A percentile compares a stretch with the other conserved stretches of the same genome.
Evolutionary conservation across 2,329 filamentous ascomycete species (phyloP).

Genomic region (Epichloe sp.): DNA sequence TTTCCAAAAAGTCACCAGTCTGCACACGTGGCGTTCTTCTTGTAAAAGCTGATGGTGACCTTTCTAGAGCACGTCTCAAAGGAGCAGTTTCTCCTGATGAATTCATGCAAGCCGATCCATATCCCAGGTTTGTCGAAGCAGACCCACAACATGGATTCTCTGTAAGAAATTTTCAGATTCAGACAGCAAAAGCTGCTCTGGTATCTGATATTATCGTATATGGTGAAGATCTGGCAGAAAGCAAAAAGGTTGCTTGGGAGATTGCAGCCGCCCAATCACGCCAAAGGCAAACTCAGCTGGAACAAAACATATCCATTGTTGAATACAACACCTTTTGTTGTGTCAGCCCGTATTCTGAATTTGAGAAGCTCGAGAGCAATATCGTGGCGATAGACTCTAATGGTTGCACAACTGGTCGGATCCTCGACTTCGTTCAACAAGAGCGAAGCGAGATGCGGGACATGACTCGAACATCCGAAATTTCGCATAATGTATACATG

Average conservation of each 20-base stretch:
- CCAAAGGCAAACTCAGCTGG: slow-evolving; percentile 56
- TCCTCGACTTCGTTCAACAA: slow-evolving; percentile 80
- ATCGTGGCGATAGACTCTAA: slow-evolving; percentile 63
- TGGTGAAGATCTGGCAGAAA: slow-evolving; percentile 53
- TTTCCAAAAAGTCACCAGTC: slow-evolving; percentile 52
- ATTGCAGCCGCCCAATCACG: slow-evolving; percentile 64
- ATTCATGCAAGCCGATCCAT: slow-evolving; percentile 43
- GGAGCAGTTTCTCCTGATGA: slow-evolving; percentile 77
- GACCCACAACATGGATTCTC: slow-evolving; percentile 88
- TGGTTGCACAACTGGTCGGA: slow-evolving; percentile 59
- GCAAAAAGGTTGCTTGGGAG: slow-evolving; percentile 50
- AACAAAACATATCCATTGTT: slow-evolving; percentile 39
- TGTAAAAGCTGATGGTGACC: slow-evolving; percentile 77
- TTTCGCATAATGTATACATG: slow-evolving; percentile 79
- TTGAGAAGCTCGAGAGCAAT: slow-evolving; percentile 57
- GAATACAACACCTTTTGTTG: slow-evolving; percentile 78
- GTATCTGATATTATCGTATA: slow-evolving; percentile 91
- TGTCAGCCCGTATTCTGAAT: slow-evolving; percentile 49
- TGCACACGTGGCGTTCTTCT: slow-evolving; percentile 73
- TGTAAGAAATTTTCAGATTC: slow-evolving; percentile 94
- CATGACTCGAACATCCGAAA: slow-evolving; percentile 84
- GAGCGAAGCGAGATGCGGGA: slow-evolving; percentile 85
- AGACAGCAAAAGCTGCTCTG: slow-evolving; percentile 74
- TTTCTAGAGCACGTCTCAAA: slow-evolving; percentile 64
- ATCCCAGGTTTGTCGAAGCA: slow-evolving; percentile 59